Percentiles rank a stretch among this genome's conserved stretches.
Conservation (phyloP, 163 green algal genomes). For the Smithsoniella earleae region DNA sequence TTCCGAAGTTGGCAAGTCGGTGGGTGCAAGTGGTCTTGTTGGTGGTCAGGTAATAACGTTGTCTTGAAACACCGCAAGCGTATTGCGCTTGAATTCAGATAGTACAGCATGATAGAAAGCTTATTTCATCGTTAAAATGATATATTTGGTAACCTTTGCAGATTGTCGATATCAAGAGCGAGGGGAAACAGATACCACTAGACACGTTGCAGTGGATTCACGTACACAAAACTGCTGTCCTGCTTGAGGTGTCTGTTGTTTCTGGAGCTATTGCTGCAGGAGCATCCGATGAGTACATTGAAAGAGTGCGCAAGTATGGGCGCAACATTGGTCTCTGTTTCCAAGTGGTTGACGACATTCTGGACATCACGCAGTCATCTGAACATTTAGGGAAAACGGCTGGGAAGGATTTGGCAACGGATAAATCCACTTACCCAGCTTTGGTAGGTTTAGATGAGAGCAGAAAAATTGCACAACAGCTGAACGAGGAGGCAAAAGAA, state of each 20-base stretch:
- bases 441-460: slow-evolving; percentile 75
- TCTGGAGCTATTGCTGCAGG: slow-evolving; percentile 83
- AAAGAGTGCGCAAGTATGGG: slow-evolving; percentile 82
- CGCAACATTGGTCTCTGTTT: slow-evolving; percentile 93
- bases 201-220: slow-evolving; percentile 97
- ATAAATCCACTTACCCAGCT: slow-evolving; percentile 97
- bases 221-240: slow-evolving; percentile 93
- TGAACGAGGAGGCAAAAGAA: slow-evolving; percentile 84
- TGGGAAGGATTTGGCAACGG: slow-evolving; percentile 82
- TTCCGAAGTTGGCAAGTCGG: slow-evolving; percentile 68
- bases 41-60: slow-evolving; percentile 68
- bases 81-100: too few relatives aligned
- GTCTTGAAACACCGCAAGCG: too few relatives aligned
- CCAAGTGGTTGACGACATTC: slow-evolving; percentile 98
- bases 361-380: slow-evolving; percentile 88
- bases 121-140: too few relatives aligned
- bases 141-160: slow-evolving; percentile 12
- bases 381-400: slow-evolving; percentile 95
- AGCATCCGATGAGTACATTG: slow-evolving; percentile 69
- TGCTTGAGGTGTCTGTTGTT: slow-evolving; percentile 90
- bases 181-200: slow-evolving; percentile 68
- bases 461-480: slow-evolving; percentile 67
- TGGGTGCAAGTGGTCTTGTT: slow-evolving; percentile 82
- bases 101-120: too few relatives aligned
- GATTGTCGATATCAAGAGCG: slow-evolving; percentile 80